Evolutionary conservation across 139 green algal genomes (phyloP), one percentile per base, ranked within the genome.

Genomic region (Zygnema cylindricum): DNA sequence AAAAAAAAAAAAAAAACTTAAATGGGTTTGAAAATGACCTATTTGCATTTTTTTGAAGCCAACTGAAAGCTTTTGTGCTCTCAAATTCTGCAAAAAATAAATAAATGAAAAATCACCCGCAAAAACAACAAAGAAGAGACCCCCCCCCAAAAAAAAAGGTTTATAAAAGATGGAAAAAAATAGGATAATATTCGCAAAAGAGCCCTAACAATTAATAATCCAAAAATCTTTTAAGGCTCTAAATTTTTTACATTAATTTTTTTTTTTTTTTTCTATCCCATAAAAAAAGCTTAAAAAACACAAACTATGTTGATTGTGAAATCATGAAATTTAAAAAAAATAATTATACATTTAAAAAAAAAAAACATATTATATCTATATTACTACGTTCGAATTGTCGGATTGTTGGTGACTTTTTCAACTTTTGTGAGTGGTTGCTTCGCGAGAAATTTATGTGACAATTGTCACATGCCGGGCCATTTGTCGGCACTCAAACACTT

Each of bases 81-180:
- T 91, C 76, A 35, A 92, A 93, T 30, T 89, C 86, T 91, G 86
- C 86, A 90, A 22, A 76, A 43, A 2, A 36, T 81, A 86, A 21
- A 21, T 2, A 63, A 43, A 7, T 81, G 3, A 87, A 69, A 82
- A 23, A 25, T 63, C 42, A 32, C 76, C 43, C 54, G 78, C 55
- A 90, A 89, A 89, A 81, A 1, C 69, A 38, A n/a, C 1, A 88
- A 1, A 43, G 1, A 88, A 22, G 35, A 86, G 7, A 40, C 38
- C 7, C 3, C 11, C 11, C 71, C 11, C 11, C 42, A 55, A 43
- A 79, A 41, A 79, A 55, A 16, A 25, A 79, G 71, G 16, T 79
- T 42, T 79, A 79, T 79, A 16, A 63, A 63, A 63, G 16, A 25
- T 25, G 16, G 49, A 16, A 63, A 63, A 63, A 63, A 63, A 63